These are phyloP conservation scores for Raphanus raphanistrum DNA, from an alignment of 345 rosid genomes.

Conservation along the genomic window DNA sequence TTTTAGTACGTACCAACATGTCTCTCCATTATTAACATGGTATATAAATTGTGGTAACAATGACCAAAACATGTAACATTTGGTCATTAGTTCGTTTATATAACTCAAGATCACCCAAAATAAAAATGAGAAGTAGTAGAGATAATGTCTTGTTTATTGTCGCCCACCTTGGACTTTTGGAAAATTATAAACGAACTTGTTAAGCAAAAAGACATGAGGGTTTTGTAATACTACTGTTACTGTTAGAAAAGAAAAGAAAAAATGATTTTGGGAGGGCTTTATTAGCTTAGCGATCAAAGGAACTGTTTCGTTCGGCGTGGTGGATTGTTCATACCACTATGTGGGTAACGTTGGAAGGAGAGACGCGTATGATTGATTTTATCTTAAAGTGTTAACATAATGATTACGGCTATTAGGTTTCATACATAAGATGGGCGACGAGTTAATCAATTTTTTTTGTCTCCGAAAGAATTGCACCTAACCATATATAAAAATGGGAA, in stretches of 20 bases:
- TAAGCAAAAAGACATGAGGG: not conserved
- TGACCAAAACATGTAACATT: not conserved
- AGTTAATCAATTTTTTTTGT: slow-evolving; percentile 1
- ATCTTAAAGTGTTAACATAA: slow-evolving; percentile 10
- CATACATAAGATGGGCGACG: not conserved
- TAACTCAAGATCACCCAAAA: not conserved
- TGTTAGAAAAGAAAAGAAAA: not conserved
- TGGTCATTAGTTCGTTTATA: not conserved
- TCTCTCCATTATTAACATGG: not conserved
- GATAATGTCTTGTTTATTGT: not conserved
- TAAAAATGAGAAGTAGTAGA: not conserved
- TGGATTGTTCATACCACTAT: not conserved
- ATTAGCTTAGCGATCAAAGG: not conserved
- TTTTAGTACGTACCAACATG: slow-evolving; percentile 10
- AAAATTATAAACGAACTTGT: not conserved
- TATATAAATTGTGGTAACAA: not conserved
- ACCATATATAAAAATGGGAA: not conserved
- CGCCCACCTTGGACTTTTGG: not conserved
- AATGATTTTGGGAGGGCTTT: not conserved
- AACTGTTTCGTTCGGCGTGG: slow-evolving; percentile 6
- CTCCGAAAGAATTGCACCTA: slow-evolving; percentile 5
- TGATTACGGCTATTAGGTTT: not conserved
- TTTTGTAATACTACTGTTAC: not conserved
- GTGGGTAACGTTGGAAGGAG: not conserved
- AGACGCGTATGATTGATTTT: not conserved